A percentile compares a stretch with the other conserved stretches of the same genome.
Conservation (phyloP, 805 yeast species). For the Cyberlindnera bimundalis region DNA sequence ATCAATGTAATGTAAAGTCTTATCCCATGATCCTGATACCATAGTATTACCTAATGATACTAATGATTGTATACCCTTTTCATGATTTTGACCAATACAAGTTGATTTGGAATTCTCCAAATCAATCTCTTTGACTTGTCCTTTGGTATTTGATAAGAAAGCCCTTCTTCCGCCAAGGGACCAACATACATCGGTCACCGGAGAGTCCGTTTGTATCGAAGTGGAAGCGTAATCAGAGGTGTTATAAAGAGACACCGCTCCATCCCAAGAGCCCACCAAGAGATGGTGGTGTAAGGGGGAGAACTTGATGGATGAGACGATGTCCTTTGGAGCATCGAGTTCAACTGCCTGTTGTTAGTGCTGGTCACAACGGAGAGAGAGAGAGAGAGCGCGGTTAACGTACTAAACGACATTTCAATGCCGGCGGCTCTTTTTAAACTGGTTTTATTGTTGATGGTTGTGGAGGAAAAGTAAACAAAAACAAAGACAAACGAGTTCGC, state of each 20-base stretch:
- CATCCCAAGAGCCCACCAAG: slow-evolving; percentile 58
- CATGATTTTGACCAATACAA: slow-evolving; percentile 33
- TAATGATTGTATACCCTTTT: slow-evolving; percentile 37
- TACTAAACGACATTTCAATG: no score
- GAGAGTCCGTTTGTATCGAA: slow-evolving; percentile 17
- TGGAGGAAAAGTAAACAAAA: no score
- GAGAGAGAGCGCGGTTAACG: neutral
- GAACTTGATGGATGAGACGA: slow-evolving; percentile 41
- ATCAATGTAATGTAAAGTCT: slow-evolving; percentile 15
- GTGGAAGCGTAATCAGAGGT: slow-evolving; percentile 27
- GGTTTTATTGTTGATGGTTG: no score
- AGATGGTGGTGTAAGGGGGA: slow-evolving; percentile 37
- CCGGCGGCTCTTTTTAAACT: no score
- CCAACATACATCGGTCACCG: slow-evolving; percentile 25
- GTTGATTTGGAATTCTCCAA: slow-evolving; percentile 38
- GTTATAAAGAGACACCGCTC: slow-evolving; percentile 42
- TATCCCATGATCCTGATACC: slow-evolving; percentile 61
- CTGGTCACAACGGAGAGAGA: neutral
- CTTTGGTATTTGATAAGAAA: slow-evolving; percentile 51
- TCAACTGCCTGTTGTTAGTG: slow-evolving; percentile 12
- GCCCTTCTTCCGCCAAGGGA: slow-evolving; percentile 26
- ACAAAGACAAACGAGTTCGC: no score
- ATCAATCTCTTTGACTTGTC: slow-evolving; percentile 51
- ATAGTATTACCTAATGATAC: slow-evolving; percentile 28
- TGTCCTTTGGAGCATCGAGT: slow-evolving; percentile 33